These are phyloP conservation scores for Aspergillus nidulans DNA, from an alignment of 495 filamentous ascomycete species.

Conservation along the genomic window DNA sequence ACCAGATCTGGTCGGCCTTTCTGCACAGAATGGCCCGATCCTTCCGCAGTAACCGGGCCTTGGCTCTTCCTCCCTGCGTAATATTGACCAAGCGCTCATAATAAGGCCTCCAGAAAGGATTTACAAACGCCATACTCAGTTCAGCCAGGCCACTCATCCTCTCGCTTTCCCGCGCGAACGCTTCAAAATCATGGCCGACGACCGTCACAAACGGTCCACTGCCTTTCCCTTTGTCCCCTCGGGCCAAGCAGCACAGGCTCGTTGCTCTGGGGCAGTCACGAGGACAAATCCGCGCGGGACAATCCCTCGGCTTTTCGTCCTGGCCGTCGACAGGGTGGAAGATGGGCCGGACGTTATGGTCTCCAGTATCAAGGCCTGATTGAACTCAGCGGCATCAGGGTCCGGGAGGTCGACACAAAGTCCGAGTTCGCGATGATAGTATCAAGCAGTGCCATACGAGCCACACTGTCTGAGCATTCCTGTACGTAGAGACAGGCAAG, in stretches of 20 bases:
- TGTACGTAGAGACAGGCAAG: conserved; percentile 54
- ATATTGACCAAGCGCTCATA: conserved; percentile 52
- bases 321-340: conserved; percentile 48
- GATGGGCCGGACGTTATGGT: conserved; percentile 17
- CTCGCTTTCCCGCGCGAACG: conserved; percentile 39
- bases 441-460: conserved; percentile 54
- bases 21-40: conserved; percentile 61
- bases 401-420: conserved; percentile 56
- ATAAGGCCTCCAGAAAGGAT: conserved; percentile 53
- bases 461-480: conserved; percentile 39
- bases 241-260: conserved; percentile 30
- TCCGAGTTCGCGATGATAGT: conserved; percentile 59
- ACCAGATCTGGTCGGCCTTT: conserved; percentile 57
- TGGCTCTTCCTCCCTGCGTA: conserved; percentile 32
- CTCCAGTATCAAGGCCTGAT: conserved; percentile 32
- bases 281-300: conserved; percentile 43
- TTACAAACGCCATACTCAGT: conserved; percentile 47
- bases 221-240: conserved; percentile 11
- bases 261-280: conserved; percentile 38
- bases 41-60: conserved; percentile 47
- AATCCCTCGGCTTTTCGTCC: conserved; percentile 50
- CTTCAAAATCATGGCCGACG: conserved; percentile 57
- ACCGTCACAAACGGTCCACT: conserved; percentile 47
- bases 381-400: conserved; percentile 49
- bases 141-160: conserved; percentile 36